Evolutionary conservation across 1,139 yeast species (phyloP).

Genomic region (Kurtzmaniella quercitrusa): DNA sequence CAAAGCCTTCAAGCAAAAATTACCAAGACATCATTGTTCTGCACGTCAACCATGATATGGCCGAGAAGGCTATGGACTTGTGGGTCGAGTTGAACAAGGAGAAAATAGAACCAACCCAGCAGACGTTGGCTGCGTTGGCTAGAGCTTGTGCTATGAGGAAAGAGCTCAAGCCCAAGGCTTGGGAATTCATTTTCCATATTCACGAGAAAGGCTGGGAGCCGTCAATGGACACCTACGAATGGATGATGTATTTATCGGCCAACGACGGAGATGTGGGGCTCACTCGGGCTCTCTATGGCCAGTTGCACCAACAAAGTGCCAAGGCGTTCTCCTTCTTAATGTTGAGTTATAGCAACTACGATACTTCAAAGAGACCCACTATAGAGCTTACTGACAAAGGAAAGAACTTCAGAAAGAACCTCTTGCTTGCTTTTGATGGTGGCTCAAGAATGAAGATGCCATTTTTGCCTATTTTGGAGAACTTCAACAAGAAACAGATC

Average conservation of each 20-base stretch:
- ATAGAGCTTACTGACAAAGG: constrained; percentile 44
- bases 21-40: constrained; percentile 71
- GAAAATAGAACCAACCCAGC: constrained; percentile 29
- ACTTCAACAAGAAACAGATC: constrained; percentile 40
- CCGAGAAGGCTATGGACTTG: constrained; percentile 73
- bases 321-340: constrained; percentile 52
- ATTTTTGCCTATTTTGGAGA: constrained; percentile 54
- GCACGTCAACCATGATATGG: constrained; percentile 55
- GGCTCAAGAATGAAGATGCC: constrained; percentile 43
- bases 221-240: constrained; percentile 52
- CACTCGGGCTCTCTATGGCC: constrained; percentile 66
- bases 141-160: constrained; percentile 63
- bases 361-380: constrained; percentile 28
- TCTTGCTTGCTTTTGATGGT: constrained; percentile 27
- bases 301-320: constrained; percentile 40
- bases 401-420: constrained; percentile 39
- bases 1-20: constrained; percentile 63
- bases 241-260: constrained; percentile 70
- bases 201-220: constrained; percentile 48
- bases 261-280: constrained; percentile 75
- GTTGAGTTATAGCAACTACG: constrained; percentile 50
- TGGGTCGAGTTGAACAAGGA: constrained; percentile 60
- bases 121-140: constrained; percentile 62
- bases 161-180: constrained; percentile 52
- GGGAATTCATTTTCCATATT: constrained; percentile 75